phyloP scores from a whole-genome alignment of 305 asterid species.

The Salvia sclarea region DNA sequence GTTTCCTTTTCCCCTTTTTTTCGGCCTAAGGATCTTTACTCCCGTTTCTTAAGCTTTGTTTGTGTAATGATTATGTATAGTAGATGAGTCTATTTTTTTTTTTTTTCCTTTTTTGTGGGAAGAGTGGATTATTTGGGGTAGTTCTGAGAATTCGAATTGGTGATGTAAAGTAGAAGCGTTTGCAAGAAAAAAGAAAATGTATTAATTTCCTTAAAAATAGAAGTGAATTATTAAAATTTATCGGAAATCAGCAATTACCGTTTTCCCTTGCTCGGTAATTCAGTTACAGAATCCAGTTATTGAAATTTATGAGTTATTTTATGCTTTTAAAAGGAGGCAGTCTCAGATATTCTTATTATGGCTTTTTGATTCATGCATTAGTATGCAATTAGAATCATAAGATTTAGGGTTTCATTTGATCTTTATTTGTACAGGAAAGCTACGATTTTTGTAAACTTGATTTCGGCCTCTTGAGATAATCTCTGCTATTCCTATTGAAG shows the following conservation, averaged over 20 bases:
- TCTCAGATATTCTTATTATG: not conserved
- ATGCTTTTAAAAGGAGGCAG: not conserved
- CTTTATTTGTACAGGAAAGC: not conserved
- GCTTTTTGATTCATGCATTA: not conserved
- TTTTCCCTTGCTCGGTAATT: not conserved
- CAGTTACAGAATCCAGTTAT: not conserved
- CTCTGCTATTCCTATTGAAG: not conserved
- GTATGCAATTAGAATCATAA: not conserved
- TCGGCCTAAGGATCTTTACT: not conserved
- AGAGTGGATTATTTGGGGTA: not conserved
- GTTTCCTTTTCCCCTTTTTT: not conserved
- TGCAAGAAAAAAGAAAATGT: not conserved
- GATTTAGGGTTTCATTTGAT: not conserved
- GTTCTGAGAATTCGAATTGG: conserved; percentile 3
- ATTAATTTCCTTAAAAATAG: not conserved
- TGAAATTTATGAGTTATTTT: not conserved
- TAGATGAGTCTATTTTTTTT: not conserved
- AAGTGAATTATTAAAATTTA: not conserved
- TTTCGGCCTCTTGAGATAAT: conserved; percentile 5
- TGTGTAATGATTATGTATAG: not conserved
- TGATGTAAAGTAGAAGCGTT: conserved; percentile 11
- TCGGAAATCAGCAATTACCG: not conserved
- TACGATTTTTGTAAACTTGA: not conserved
- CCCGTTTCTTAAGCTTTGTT: not conserved
- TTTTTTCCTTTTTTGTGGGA: not conserved